Evolutionary conservation across 805 yeast genomes (phyloP), one percentile per base, ranked within the genome.

Genomic region (Saturnispora ahearnii): DNA sequence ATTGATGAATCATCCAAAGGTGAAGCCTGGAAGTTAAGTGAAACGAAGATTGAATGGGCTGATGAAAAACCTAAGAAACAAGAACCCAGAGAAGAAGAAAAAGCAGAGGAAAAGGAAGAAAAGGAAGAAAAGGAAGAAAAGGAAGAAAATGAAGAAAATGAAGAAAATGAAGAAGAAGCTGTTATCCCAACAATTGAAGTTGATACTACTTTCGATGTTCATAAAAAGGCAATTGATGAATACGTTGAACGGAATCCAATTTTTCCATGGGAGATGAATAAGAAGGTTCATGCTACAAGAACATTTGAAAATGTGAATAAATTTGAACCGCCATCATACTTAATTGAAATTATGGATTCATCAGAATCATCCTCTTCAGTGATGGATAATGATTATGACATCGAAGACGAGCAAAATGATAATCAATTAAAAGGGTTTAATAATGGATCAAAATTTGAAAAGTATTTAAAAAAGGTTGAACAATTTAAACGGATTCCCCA

Each of bases 201-300:
- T 29, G 31, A 22, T 18, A 21, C 33, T 24, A 13, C 21, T 15
- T 32, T 26, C 18, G 30, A 45, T 13, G 45, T 31, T 22, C 32
- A 26, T 12, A 32, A 30, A 12, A 44, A 52, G 29, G 41, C 45
- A 7, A 37, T 55, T 49, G 62, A 61, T 37, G 48, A 47, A 12
- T 62, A 62, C 48, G 63, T 60, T 12, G 38, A 45, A 5, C 44
- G 57, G 2, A 62, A 66, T 55, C 68, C 68, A 1, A 62, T 66
- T 24, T 67, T 67, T 60, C 71, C 71, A 29, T 67, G 70, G 70
- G 71, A 67, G 49, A 49, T 26, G n/a, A 32, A 49, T 8, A 5
- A 40, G 10, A 22, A 26, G 1, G 28, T 40, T 8, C 45, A 40
- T 11, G 47, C 57, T 10, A 49, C 63, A 11, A 48, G 65, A 41